Evolutionary conservation across 2,329 filamentous ascomycete species (phyloP).

Genomic region (Lasiodiplodia sp.): DNA sequence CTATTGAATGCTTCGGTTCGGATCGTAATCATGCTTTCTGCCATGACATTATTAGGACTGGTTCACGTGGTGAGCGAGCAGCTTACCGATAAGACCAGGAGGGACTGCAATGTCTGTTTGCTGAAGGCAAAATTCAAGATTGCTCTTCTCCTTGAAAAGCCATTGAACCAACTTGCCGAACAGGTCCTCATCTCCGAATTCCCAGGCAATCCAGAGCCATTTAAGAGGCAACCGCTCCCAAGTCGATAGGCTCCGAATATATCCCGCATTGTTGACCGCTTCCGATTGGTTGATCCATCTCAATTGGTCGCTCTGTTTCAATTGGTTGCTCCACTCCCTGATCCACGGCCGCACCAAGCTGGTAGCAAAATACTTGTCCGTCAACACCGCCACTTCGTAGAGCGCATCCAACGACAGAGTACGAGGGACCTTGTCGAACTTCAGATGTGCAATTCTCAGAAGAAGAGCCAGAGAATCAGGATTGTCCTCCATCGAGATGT

Average conservation of each 20-base stretch:
- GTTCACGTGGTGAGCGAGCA: too few relatives aligned
- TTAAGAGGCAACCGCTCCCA: not conserved
- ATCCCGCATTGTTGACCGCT: too few relatives aligned
- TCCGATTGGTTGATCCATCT: too few relatives aligned
- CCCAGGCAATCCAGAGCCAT: constrained; percentile 9
- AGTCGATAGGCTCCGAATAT: too few relatives aligned
- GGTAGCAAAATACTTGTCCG: constrained; percentile 13
- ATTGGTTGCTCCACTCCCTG: not conserved
- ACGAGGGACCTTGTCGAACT: not conserved
- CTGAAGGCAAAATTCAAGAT: too few relatives aligned
- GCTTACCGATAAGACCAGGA: not conserved
- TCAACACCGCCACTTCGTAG: not conserved
- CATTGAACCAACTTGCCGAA: not conserved
- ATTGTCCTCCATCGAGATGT: constrained; percentile 10
- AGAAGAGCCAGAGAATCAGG: not conserved
- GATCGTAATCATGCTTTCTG: accelerated
- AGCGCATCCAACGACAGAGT: not conserved
- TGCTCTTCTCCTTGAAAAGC: too few relatives aligned
- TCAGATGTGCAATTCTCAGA: not conserved
- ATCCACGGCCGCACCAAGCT: not conserved
- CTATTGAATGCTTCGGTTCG: not conserved
- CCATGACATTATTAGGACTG: not conserved
- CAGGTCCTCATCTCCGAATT: not conserved
- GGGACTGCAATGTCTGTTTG: too few relatives aligned
- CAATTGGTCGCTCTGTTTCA: too few relatives aligned